Evolutionary conservation across 148 eudicot genomes (phyloP), one percentile per base, ranked within the genome.

Genomic region (Bassia scoparia): DNA sequence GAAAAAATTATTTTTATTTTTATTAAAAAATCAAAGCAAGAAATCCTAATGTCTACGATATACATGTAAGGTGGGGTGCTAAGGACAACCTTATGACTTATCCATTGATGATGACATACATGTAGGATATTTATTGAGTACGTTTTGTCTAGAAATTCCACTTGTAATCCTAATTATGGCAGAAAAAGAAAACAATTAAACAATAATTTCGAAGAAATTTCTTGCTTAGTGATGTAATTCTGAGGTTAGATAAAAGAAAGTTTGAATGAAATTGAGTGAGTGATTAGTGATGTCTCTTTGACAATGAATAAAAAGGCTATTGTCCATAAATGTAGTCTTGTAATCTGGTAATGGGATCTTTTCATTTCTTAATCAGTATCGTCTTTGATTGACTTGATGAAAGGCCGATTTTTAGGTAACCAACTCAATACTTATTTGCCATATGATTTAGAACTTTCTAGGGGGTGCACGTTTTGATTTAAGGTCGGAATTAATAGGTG

Each of bases 41-140:
- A 58, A 59, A 14, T 41, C 67, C 27, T 73, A 37, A 16, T 23
- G 60, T 53, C 69, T 58, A 75, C 63, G 72, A 62, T 69, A 74
- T 74, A 35, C 78, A 74, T n/a, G n/a, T n/a, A 74, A 7, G 17
- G 18, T 15, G 6, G 9, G 30, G 78, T n/a, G 12, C 46, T 74
- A 49, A 75, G 82, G 71, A 17, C 78, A 35, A 31, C 41, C 50
- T 74, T 79, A 68, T 61, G 74, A 52, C 20, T 74, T 68, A 53
- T 74, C 74, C 70, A 66, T 38, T 68, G 54, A 74, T 30, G 23
- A 43, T 5, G 78, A 79, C 71, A 41, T 69, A 13, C 5, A 12
- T 10, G 24, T 30, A 12, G 43, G 56, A 60, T 38, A 52, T 10
- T 30, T 53, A 33, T 71, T 52, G 46, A 72, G 67, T 77, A 65